phyloP scores from a whole-genome alignment of 2,329 filamentous ascomycete genomes.

The Aspergillus costaricaensis region DNA sequence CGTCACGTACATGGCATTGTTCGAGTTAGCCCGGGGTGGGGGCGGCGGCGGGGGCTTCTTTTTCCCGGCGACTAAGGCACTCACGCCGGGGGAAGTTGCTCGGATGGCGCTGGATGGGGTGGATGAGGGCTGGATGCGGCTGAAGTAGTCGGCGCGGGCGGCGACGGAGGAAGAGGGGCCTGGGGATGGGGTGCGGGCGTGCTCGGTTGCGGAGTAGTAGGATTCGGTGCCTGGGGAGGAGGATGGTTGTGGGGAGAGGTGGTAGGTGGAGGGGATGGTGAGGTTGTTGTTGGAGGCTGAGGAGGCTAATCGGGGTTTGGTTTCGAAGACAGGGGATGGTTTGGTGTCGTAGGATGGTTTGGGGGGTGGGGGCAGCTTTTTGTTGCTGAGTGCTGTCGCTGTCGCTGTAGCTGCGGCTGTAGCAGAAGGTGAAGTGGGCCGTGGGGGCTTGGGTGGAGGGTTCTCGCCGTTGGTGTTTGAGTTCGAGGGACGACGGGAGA shows the following conservation, averaged over 20 bases:
- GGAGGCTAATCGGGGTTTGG: conserved; percentile 18
- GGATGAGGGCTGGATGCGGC: conserved; percentile 30
- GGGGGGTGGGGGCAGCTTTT: conserved; percentile 22
- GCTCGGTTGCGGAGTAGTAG: conserved; percentile 32
- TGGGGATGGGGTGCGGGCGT: conserved; percentile 30
- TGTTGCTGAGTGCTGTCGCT: too few species aligned
- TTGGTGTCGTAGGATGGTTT: conserved; percentile 10
- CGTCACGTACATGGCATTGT: conserved; percentile 60
- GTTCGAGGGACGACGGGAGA: conserved; percentile 33
- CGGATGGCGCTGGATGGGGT: conserved; percentile 29
- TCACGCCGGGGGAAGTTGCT: background rate
- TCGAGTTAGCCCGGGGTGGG: conserved; percentile 59
- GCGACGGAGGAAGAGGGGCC: conserved; percentile 41
- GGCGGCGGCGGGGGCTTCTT: conserved; percentile 79
- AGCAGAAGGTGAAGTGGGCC: conserved; percentile 9
- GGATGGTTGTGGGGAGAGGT: conserved; percentile 12
- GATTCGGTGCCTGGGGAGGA: conserved; percentile 13
- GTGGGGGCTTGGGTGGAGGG: conserved; percentile 23
- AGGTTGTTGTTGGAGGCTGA: conserved; percentile 16
- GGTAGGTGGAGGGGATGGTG: conserved; percentile 4
- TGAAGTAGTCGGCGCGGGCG: conserved; percentile 44
- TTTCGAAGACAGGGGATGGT: conserved; percentile 11
- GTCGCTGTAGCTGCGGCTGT: too few species aligned
- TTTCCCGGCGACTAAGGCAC: conserved; percentile 48
- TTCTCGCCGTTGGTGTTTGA: conserved; percentile 31